phyloP scores from a whole-genome alignment of 495 filamentous ascomycete species.

The Penicillium silybi region DNA sequence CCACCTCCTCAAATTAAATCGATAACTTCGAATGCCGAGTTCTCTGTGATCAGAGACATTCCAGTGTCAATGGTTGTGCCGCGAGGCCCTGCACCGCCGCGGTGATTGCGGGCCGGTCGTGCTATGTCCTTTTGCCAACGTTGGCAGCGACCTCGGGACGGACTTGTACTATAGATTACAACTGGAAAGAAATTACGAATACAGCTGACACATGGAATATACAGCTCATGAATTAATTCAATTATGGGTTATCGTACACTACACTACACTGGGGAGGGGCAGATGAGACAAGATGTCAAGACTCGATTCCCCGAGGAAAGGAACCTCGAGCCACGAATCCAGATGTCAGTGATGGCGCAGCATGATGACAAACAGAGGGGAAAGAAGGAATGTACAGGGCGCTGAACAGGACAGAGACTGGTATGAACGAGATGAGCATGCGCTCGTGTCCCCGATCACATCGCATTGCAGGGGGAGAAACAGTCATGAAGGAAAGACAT shows the following conservation, averaged over 20 bases:
- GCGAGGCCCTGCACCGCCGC: too few relatives aligned
- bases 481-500: conserved; percentile 19
- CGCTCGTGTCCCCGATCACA: not conserved
- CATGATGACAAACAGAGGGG: conserved; percentile 7
- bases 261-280: not conserved
- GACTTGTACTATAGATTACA: too few relatives aligned
- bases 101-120: too few relatives aligned
- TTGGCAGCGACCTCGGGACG: too few relatives aligned
- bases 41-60: too few relatives aligned
- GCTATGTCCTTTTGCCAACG: too few relatives aligned
- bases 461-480: conserved; percentile 1
- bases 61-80: too few relatives aligned
- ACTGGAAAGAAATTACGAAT: too few relatives aligned
- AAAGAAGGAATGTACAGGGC: conserved; percentile 22
- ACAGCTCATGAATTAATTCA: not conserved
- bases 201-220: too few relatives aligned
- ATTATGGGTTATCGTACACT: not conserved
- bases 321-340: not conserved
- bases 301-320: not conserved
- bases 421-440: not conserved
- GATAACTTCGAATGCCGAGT: too few relatives aligned
- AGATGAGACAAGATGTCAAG: not conserved
- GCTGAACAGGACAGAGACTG: conserved; percentile 12
- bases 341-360: conserved; percentile 5
- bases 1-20: too few relatives aligned